Conservation (phyloP, 202 grass and related monocot species). For the Schoenoplectus tabernaemontani region DNA sequence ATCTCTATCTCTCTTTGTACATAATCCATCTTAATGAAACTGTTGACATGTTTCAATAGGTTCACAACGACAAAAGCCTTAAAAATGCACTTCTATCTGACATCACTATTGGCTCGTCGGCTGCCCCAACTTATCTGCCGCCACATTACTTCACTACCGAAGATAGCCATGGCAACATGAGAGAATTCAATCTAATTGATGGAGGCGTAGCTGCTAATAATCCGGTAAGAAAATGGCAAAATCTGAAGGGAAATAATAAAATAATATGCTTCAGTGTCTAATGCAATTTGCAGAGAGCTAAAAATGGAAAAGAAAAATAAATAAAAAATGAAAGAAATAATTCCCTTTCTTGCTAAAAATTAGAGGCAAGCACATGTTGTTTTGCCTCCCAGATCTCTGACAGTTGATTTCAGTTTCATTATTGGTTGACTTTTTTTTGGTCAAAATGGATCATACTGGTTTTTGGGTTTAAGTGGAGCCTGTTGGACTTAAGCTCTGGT, state of each 20-base stretch:
- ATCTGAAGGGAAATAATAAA: background rate
- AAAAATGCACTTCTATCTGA: constrained; percentile 73
- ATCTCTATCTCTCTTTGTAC: background rate
- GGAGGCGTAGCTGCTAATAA: constrained; percentile 79
- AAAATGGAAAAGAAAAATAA: too few relatives aligned
- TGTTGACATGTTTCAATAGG: constrained; percentile 30
- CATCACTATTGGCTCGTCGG: constrained; percentile 73
- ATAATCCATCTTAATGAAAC: background rate
- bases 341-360: too few relatives aligned
- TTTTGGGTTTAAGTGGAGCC: too few relatives aligned
- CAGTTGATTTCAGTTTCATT: too few relatives aligned
- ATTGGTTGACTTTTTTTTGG: background rate
- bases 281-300: too few relatives aligned
- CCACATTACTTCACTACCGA: constrained; percentile 70
- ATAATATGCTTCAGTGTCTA: background rate
- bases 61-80: constrained; percentile 30
- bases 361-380: too few relatives aligned
- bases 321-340: too few relatives aligned
- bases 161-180: constrained; percentile 34
- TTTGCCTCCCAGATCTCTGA: too few relatives aligned
- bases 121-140: constrained; percentile 81
- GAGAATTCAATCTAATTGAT: constrained; percentile 84
- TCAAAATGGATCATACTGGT: too few relatives aligned
- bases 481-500: background rate
- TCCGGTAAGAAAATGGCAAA: constrained; percentile 31